Percentiles rank a stretch among this genome's conserved stretches.
These are phyloP conservation scores for Diaporthe aspalathi DNA, from an alignment of 2,329 filamentous ascomycete species.

Conservation along the genomic window DNA sequence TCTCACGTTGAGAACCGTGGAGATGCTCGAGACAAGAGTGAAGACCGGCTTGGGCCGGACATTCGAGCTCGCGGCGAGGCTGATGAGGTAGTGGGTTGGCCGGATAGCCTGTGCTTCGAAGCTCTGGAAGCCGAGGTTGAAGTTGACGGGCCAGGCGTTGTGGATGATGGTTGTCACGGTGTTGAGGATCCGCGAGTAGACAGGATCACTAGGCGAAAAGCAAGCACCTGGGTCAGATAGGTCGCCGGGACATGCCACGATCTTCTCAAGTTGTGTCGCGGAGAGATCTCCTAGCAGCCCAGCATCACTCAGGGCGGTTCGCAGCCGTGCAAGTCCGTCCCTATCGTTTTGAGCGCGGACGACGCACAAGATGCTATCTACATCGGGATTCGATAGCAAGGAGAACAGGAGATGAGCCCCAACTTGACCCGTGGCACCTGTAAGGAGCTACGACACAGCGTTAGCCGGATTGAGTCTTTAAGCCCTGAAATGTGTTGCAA, in stretches of 20 bases:
- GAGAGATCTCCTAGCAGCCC: not conserved
- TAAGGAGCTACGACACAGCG: not conserved
- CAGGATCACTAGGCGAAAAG: not conserved
- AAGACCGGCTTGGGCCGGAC: slow-evolving; percentile 35
- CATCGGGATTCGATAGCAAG: not conserved
- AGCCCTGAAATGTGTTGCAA: no score
- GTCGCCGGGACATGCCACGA: slow-evolving; percentile 12
- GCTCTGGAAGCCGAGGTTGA: slow-evolving; percentile 25
- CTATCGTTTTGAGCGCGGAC: not conserved
- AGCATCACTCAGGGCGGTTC: not conserved
- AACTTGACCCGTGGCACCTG: slow-evolving; percentile 29
- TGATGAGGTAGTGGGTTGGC: slow-evolving; percentile 51
- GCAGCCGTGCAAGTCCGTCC: not conserved
- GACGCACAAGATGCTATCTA: not conserved
- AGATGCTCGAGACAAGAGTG: slow-evolving; percentile 25
- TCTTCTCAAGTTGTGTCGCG: not conserved
- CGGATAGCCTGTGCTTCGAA: slow-evolving; percentile 55
- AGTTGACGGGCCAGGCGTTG: slow-evolving; percentile 31
- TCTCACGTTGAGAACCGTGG: not conserved
- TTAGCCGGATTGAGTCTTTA: no score
- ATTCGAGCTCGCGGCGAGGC: slow-evolving; percentile 41
- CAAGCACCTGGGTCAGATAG: not conserved
- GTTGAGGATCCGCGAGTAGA: not conserved
- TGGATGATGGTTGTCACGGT: not conserved
- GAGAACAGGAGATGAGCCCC: slow-evolving; percentile 17